A percentile compares a stretch with the other conserved stretches of the same genome.
Evolutionary conservation across 2,329 filamentous ascomycete genomes (phyloP).

Genomic region (Penicillium vulpinum): DNA sequence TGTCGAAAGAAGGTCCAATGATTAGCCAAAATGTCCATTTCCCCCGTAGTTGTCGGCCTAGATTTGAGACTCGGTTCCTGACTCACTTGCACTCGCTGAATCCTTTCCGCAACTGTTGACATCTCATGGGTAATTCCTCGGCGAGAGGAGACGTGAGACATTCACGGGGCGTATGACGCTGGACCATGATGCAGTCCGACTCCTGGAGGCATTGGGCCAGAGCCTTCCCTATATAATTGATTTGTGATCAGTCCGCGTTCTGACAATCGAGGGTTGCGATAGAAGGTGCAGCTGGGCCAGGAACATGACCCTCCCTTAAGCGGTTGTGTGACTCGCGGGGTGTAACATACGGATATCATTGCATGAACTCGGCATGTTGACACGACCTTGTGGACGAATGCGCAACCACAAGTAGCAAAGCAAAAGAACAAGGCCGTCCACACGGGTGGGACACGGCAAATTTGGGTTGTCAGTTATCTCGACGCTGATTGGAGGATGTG

Average conservation of each 20-base stretch:
- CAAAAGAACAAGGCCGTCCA: not conserved
- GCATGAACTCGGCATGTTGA: constrained; percentile 87
- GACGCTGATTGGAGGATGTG: constrained; percentile 15
- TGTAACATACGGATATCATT: constrained; percentile 82
- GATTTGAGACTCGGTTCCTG: not conserved
- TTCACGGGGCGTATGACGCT: constrained; percentile 81
- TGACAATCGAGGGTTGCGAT: constrained; percentile 1
- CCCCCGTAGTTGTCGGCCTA: not conserved
- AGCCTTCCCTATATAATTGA: constrained; percentile 67
- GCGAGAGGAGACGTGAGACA: constrained; percentile 81
- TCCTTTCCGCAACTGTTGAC: constrained; percentile 88
- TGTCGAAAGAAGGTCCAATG: not conserved
- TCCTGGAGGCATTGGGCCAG: constrained; percentile 93
- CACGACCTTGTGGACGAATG: constrained; percentile 6
- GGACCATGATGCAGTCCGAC: constrained; percentile 92
- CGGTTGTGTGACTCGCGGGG: not conserved
- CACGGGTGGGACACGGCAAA: constrained; percentile 15
- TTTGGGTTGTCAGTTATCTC: constrained; percentile 18
- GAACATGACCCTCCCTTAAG: not conserved
- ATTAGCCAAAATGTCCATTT: constrained; percentile 9
- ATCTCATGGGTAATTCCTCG: constrained; percentile 79
- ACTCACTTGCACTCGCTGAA: constrained; percentile 84
- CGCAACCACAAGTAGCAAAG: not conserved
- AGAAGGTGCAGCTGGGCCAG: not conserved
- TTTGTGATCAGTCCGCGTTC: constrained; percentile 21